Evolutionary conservation across 2,329 filamentous ascomycete genomes (phyloP), one percentile per base, ranked within the genome.

Genomic region (Microcera coccophila): DNA sequence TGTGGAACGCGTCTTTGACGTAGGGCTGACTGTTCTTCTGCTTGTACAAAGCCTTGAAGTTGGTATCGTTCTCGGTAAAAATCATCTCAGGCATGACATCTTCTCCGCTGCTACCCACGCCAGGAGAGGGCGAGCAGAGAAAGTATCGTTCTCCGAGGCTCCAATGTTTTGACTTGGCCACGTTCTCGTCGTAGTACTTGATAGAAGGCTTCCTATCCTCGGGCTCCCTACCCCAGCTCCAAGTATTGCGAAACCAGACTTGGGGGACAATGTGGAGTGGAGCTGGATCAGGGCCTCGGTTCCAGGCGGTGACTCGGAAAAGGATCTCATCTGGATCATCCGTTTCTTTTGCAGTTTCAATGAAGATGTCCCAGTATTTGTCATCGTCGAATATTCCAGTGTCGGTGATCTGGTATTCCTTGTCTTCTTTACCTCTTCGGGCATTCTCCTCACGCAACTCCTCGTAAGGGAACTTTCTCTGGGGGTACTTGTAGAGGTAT

Each of bases 31-130:
- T 78, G 64, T 97, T 97, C 64, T 87, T 72, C 36, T 84, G 83
- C 3, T 75, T 76, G 66, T 93, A 96, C 2, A 97, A 75, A 11
- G 73, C 67, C 50, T 90, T 75, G 63, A 82, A 85, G 62, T 97
- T 97, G 56, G 87, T 95, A 59, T 97, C 90, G 60, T 97, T 97
- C 57, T 96, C 91, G 1, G 91, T 97, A 68, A 95, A 97, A 44
- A 97, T 73, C 56, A 95, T 72, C 59, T 88, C 73, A 2, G 93
- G 93, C 60, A 90, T 74, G 31, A 97, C 82, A 66, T 97, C 91
- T 24, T 90, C 78, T 24, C 87, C 84, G 49, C 82, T 85, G 10
- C 79, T 72, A 9, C 87, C 89, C 43, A 87, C 81, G 39, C 90
- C 89, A 1, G 91, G 93, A 8, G 91, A 97, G 0, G 93, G 91